Percentiles rank a stretch among this genome's conserved stretches.
These are phyloP conservation scores for Talaromyces verruculosus DNA, from an alignment of 2,329 filamentous ascomycete species.

Conservation along the genomic window DNA sequence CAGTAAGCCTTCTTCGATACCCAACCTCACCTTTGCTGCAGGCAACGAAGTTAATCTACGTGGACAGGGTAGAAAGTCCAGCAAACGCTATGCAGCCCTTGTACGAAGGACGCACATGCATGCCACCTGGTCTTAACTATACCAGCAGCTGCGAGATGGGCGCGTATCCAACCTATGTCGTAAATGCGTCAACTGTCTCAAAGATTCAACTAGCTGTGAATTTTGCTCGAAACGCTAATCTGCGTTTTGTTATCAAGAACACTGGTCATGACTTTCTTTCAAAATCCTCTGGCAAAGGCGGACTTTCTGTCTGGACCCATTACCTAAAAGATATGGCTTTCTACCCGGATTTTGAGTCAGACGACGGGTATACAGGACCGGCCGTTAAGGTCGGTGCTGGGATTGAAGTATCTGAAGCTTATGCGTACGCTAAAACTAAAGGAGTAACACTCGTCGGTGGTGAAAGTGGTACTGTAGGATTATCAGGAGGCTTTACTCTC, in stretches of 20 bases:
- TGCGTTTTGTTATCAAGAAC: constrained; percentile 50
- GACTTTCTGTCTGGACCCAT: constrained; percentile 53
- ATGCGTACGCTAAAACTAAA: constrained; percentile 38
- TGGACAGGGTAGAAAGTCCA: neutral
- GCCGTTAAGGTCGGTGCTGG: constrained; percentile 11
- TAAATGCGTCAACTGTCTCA: neutral
- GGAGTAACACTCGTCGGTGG: constrained; percentile 57
- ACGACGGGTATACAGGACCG: neutral
- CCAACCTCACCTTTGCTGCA: neutral
- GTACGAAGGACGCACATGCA: neutral
- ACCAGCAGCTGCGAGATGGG: neutral
- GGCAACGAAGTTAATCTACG: neutral
- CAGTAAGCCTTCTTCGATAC: neutral
- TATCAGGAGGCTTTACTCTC: constrained; percentile 61
- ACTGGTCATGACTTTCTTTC: constrained; percentile 54
- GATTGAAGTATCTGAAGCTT: constrained; percentile 34
- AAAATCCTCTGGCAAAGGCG: constrained; percentile 49
- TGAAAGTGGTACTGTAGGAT: constrained; percentile 51
- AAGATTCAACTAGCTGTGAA: constrained; percentile 1
- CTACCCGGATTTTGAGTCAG: constrained; percentile 30
- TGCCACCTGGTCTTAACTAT: neutral
- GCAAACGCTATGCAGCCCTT: neutral
- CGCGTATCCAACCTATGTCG: neutral
- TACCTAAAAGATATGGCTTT: constrained; percentile 46
- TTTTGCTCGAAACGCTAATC: constrained; percentile 12